Conservation (phyloP, 805 yeast species). For the Lachancea meyersii region DNA sequence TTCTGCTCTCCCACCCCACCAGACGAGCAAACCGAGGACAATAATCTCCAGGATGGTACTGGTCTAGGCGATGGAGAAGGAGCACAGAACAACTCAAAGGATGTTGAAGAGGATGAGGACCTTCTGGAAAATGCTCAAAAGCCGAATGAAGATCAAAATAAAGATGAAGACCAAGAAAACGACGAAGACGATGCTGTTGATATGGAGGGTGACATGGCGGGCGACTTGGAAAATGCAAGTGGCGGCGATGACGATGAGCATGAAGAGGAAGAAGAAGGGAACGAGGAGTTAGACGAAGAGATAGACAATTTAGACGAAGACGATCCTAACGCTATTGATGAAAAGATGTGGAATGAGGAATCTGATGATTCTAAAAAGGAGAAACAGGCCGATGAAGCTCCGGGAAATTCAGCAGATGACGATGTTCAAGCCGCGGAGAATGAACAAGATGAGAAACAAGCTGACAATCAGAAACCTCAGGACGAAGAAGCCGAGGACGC, state of each 20-base stretch:
- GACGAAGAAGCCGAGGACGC: slow-evolving; percentile 33
- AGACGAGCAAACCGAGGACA: slow-evolving; percentile 51
- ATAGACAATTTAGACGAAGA: slow-evolving; percentile 81
- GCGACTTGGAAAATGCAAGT: slow-evolving; percentile 74
- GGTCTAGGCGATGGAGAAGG: slow-evolving; percentile 93
- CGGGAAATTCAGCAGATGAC: slow-evolving; percentile 48
- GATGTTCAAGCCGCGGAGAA: slow-evolving; percentile 38
- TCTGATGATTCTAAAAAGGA: slow-evolving; percentile 70
- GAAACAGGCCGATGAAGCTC: slow-evolving; percentile 69
- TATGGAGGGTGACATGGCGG: slow-evolving; percentile 96
- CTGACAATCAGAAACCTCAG: slow-evolving; percentile 32
- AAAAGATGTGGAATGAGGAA: slow-evolving; percentile 97
- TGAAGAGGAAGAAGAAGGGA: slow-evolving; percentile 48
- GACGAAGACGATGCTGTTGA: slow-evolving; percentile 85
- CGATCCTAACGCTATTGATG: slow-evolving; percentile 93
- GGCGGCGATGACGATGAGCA: slow-evolving; percentile 54
- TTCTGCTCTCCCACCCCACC: slow-evolving; percentile 90
- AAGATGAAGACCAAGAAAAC: slow-evolving; percentile 52
- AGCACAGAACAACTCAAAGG: slow-evolving; percentile 71
- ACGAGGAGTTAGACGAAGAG: slow-evolving; percentile 80
- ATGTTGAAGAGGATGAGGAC: slow-evolving; percentile 88
- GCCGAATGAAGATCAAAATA: slow-evolving; percentile 65
- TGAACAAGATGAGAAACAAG: slow-evolving; percentile 29
- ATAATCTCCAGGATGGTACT: slow-evolving; percentile 76
- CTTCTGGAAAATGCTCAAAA: slow-evolving; percentile 70